Percentiles rank a stretch among this genome's conserved stretches.
Conservation (phyloP, 1,139 yeast species). For the Scheffersomyces cryptocercus region DNA sequence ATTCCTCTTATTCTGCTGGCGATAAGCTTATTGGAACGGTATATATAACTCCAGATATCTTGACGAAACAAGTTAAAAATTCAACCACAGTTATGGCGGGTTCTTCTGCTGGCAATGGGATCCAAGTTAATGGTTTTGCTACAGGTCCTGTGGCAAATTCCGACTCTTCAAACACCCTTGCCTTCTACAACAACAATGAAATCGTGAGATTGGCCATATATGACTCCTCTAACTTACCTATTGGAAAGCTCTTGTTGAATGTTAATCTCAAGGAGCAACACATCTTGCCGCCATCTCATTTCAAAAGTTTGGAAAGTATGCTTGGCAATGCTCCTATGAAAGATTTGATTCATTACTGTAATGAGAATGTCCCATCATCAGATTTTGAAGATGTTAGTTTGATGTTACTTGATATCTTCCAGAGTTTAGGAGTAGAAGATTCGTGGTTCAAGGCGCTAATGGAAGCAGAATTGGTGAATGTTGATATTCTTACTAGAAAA, state of each 20-base stretch:
- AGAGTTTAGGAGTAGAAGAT: conserved; percentile 60
- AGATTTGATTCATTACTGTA: conserved; percentile 50
- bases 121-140: conserved; percentile 21
- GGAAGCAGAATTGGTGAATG: conserved; percentile 57
- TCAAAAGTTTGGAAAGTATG: conserved; percentile 62
- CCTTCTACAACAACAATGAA: conserved; percentile 25
- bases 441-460: conserved; percentile 71
- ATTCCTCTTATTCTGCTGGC: conserved; percentile 20
- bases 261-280: conserved; percentile 57
- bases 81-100: conserved; percentile 42
- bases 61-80: conserved; percentile 37
- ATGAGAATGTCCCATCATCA: conserved; percentile 40
- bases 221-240: conserved; percentile 43
- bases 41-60: conserved; percentile 55
- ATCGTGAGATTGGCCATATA: conserved; percentile 46
- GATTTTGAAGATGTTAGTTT: conserved; percentile 57
- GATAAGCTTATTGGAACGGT: conserved; percentile 56
- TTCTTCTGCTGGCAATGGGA: conserved; percentile 25
- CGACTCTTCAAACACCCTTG: conserved; percentile 11
- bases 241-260: conserved; percentile 62
- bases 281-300: conserved; percentile 58
- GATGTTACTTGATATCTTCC: conserved; percentile 64
- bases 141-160: conserved; percentile 7
- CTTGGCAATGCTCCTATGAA: conserved; percentile 52
- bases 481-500: conserved; percentile 48